These are phyloP conservation scores for Neophaeococcomyces mojaviensis DNA, from an alignment of 2,329 filamentous ascomycete species.

Conservation along the genomic window DNA sequence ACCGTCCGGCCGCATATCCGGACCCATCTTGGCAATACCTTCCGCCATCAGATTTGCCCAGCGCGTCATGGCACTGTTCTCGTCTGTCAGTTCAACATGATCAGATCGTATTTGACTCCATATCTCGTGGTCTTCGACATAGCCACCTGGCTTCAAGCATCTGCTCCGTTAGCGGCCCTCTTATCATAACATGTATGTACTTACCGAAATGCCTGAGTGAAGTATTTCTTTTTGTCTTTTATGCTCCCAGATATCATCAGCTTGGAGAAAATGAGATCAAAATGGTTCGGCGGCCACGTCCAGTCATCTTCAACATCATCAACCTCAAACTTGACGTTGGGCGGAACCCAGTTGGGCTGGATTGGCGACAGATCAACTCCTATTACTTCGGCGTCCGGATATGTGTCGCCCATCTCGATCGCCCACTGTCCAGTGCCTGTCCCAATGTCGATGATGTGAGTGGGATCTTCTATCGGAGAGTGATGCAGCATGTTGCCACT, in stretches of 20 bases:
- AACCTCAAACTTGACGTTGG: slow-evolving; percentile 49
- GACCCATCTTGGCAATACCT: neutral
- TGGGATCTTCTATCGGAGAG: slow-evolving; percentile 23
- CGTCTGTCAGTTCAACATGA: neutral
- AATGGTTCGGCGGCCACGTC: slow-evolving; percentile 46
- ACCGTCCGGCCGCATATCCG: neutral
- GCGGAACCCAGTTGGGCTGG: slow-evolving; percentile 38
- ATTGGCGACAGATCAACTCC: slow-evolving; percentile 35
- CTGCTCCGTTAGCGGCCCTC: no score
- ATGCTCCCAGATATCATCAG: no score
- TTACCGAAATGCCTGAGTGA: neutral
- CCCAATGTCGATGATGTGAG: slow-evolving; percentile 33
- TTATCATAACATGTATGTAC: no score
- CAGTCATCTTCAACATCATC: slow-evolving; percentile 52
- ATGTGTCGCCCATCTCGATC: slow-evolving; percentile 35
- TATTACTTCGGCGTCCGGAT: slow-evolving; percentile 29
- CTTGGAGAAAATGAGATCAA: slow-evolving; percentile 45
- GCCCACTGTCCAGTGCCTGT: slow-evolving; percentile 38
- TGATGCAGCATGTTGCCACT: slow-evolving; percentile 22
- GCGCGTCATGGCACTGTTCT: neutral
- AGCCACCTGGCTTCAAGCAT: neutral
- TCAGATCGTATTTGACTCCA: no score
- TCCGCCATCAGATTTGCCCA: neutral
- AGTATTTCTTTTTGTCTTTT: neutral
- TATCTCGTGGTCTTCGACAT: neutral